A percentile compares a stretch with the other conserved stretches of the same genome.
These are phyloP conservation scores for Didymella sp. DNA, from an alignment of 2,329 filamentous ascomycete species.

Conservation along the genomic window DNA sequence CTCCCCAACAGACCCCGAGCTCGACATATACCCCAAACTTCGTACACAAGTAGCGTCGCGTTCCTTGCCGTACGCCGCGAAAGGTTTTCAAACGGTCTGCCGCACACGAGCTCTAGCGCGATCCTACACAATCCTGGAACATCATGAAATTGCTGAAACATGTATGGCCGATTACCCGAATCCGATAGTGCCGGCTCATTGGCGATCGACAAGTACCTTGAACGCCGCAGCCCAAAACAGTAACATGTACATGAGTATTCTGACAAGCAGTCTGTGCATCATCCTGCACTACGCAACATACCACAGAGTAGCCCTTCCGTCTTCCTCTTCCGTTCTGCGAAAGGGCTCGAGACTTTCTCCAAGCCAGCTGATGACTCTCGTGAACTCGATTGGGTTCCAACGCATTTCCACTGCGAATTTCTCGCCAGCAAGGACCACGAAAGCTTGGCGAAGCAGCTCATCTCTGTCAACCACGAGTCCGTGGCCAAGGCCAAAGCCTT, in stretches of 20 bases:
- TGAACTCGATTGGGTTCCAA: conserved; percentile 44
- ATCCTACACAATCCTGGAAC: conserved; percentile 23
- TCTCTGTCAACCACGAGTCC: conserved; percentile 34
- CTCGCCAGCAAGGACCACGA: conserved; percentile 43
- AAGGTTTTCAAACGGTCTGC: conserved; percentile 8
- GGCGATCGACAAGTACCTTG: conserved; percentile 17
- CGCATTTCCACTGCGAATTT: conserved; percentile 43
- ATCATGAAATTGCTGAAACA: conserved; percentile 18
- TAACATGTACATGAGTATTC: conserved; percentile 18
- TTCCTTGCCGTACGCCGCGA: conserved; percentile 10
- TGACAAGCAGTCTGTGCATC: conserved; percentile 17
- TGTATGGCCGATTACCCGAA: conserved; percentile 20
- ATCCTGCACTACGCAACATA: conserved; percentile 31
- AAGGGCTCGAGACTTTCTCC: conserved; percentile 38
- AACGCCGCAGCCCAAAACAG: conserved; percentile 15
- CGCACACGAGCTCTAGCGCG: conserved; percentile 12
- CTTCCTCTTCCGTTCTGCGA: conserved; percentile 38
- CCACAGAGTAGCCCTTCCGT: conserved; percentile 36
- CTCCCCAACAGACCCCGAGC: conserved; percentile 1
- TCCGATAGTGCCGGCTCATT: conserved; percentile 17
- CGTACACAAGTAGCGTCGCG: conserved; percentile 10
- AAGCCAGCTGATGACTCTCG: conserved; percentile 39
- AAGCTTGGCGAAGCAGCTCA: conserved; percentile 44
- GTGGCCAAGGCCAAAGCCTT: conserved; percentile 31
- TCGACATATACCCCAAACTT: conserved; percentile 6